Conservation (phyloP, 2,329 filamentous ascomycete genomes). For the Colletotrichum theobromicola region DNA sequence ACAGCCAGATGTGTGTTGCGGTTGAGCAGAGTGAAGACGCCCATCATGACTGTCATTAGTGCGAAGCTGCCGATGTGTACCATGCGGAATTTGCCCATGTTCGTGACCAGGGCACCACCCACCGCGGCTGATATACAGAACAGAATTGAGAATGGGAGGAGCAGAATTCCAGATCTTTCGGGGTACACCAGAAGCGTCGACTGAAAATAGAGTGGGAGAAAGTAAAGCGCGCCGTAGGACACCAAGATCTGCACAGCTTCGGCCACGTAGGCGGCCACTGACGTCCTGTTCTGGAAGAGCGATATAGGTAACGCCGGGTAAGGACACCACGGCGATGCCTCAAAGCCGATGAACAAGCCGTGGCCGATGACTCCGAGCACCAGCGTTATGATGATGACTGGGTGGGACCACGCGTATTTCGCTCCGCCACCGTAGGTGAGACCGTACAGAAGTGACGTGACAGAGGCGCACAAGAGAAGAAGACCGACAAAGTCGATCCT, state of each 20-base stretch:
- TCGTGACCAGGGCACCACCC: conserved; percentile 32
- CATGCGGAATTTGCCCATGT: conserved; percentile 35
- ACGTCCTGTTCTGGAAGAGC: conserved; percentile 56
- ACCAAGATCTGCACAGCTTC: conserved; percentile 77
- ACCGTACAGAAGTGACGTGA: conserved; percentile 37
- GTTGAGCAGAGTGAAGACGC: conserved; percentile 40
- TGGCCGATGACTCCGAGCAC: conserved; percentile 41
- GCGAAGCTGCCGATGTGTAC: conserved; percentile 41
- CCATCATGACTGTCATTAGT: conserved; percentile 38
- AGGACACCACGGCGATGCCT: conserved; percentile 26
- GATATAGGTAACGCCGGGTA: conserved; percentile 46
- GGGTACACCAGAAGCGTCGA: conserved; percentile 49
- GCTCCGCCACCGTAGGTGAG: conserved; percentile 55
- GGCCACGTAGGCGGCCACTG: conserved; percentile 67
- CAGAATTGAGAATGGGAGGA: conserved; percentile 39
- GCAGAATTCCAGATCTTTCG: conserved; percentile 32
- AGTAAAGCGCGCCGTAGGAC: conserved; percentile 45
- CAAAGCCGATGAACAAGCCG: conserved; percentile 38
- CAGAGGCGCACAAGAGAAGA: conserved; percentile 38
- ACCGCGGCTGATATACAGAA: conserved; percentile 29
- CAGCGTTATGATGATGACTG: conserved; percentile 33
- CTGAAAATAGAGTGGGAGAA: conserved; percentile 53
- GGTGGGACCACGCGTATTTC: conserved; percentile 68
- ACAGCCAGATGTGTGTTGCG: conserved; percentile 24
- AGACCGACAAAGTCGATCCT: conserved; percentile 47